Evolutionary conservation across 2,329 filamentous ascomycete species (phyloP).

Genomic region (Epichloe elymi): DNA sequence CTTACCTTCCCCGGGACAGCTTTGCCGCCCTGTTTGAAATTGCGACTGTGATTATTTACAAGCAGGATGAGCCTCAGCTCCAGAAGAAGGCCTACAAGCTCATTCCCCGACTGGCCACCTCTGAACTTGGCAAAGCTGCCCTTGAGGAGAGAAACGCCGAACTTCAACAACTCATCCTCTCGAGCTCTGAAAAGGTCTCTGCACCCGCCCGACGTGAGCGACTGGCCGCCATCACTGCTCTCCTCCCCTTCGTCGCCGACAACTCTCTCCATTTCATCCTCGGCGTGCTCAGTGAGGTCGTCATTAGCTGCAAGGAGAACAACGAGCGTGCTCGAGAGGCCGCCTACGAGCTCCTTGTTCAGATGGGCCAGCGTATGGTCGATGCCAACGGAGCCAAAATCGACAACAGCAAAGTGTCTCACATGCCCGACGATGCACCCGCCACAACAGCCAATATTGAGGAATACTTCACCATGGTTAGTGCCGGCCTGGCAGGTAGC

Average conservation of each 20-base stretch:
- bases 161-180: constrained; percentile 68
- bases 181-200: constrained; percentile 72
- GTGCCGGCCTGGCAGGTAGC: constrained; percentile 80
- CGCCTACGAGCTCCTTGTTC: constrained; percentile 80
- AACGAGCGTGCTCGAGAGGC: constrained; percentile 87
- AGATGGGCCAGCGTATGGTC: constrained; percentile 72
- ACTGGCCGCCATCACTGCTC: constrained; percentile 65
- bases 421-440: constrained; percentile 73
- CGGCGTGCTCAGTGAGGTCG: constrained; percentile 79
- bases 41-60: constrained; percentile 68
- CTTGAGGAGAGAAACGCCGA: constrained; percentile 63
- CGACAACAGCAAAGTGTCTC: constrained; percentile 71
- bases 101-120: constrained; percentile 78
- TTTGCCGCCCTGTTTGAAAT: constrained; percentile 79
- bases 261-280: constrained; percentile 86
- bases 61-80: constrained; percentile 73
- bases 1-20: constrained; percentile 73
- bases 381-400: constrained; percentile 56
- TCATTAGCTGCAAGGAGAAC: constrained; percentile 93
- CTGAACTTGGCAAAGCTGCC: constrained; percentile 62
- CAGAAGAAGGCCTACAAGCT: constrained; percentile 99
- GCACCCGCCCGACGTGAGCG: constrained; percentile 78
- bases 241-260: constrained; percentile 66
- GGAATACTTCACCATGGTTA: constrained; percentile 97
- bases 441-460: constrained; percentile 71